Evolutionary conservation across 768 basidiomycete species (phyloP), one percentile per base, ranked within the genome.

Genomic region (Boletus reticulatus): DNA sequence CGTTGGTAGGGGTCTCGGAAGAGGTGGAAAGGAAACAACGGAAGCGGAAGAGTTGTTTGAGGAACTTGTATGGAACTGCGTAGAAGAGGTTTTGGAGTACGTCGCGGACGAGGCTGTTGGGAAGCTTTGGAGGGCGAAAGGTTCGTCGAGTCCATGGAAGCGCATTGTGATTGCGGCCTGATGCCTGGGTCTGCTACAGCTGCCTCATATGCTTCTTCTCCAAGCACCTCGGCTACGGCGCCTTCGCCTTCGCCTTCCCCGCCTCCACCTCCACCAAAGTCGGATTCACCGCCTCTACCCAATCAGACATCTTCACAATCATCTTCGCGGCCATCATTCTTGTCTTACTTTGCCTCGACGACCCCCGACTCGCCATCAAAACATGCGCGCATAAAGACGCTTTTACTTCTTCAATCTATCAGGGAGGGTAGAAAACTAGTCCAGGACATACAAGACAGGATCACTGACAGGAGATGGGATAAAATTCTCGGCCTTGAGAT

Each of bases 311-410:
- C 55, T 42, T 52, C 55, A 16, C 64, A 44, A 29, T 12, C 52
- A 34, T 37, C 50, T 6, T 20, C 13, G 1, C 69, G 65, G 8
- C 48, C 68, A 10, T 43, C 71, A 22, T 71, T 71, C 56, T 66
- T 92, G 8, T 78, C 84, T 6, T 92, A 93, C 71, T 87, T 95
- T 58, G 78, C 86, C 4, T 84, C 88, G n/a, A 88, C 88, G 22
- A 90, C 92, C 5, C 92, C 92, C 1, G 83, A 90, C 53, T 89
- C 91, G 0, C 79, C 80, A 16, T 79, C 84, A 54, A 94, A 94
- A 69, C 81, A 82, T 19, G 74, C 76, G 2, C 83, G 93, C 24
- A 78, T 96, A 59, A 92, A 89, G 67, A 76, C 84, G 0, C 74
- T 87, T n/a, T 74, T 96, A 2, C 87, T 94, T 63, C 77, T 98